These are phyloP conservation scores for Penicillium simplicissimum DNA, from an alignment of 495 filamentous ascomycete species.

Conservation along the genomic window DNA sequence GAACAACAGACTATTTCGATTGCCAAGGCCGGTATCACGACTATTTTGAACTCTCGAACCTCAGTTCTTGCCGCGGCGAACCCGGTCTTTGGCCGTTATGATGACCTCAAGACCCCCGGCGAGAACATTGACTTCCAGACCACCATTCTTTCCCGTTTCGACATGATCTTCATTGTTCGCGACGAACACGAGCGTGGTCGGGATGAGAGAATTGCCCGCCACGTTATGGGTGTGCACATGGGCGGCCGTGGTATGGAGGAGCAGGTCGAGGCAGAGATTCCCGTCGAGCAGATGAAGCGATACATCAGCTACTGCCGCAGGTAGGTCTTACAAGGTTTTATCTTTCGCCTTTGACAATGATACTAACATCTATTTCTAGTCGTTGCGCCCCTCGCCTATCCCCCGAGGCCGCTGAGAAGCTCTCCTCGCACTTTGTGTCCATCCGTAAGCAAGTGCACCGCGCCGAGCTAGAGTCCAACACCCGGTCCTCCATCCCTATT, in stretches of 20 bases:
- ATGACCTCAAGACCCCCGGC: constrained; percentile 94
- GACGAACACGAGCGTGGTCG: constrained; percentile 89
- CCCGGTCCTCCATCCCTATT: constrained; percentile 91
- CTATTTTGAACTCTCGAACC: constrained; percentile 93
- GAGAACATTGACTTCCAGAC: constrained; percentile 99
- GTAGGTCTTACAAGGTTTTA: constrained; percentile 50
- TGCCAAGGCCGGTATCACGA: constrained; percentile 98
- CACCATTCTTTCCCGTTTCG: constrained; percentile 96
- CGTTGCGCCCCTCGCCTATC: constrained; percentile 92
- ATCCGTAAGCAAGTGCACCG: constrained; percentile 94
- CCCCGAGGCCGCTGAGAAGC: constrained; percentile 90
- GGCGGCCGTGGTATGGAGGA: constrained; percentile 83
- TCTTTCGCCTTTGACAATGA: background rate
- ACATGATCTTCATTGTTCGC: constrained; percentile 99
- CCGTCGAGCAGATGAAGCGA: constrained; percentile 95
- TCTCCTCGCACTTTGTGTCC: constrained; percentile 95
- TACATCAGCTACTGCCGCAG: constrained; percentile 98
- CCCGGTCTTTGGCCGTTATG: constrained; percentile 96
- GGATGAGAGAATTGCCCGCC: constrained; percentile 91
- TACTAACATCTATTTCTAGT: constrained; percentile 51
- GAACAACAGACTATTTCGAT: constrained; percentile 99
- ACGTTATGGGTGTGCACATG: constrained; percentile 99
- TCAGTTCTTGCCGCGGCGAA: constrained; percentile 96
- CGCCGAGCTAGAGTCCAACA: constrained; percentile 80
- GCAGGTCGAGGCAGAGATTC: constrained; percentile 78